Evolutionary conservation across 352 stramenopile species (phyloP).

Genomic region (Elongisporangium prolatum): DNA sequence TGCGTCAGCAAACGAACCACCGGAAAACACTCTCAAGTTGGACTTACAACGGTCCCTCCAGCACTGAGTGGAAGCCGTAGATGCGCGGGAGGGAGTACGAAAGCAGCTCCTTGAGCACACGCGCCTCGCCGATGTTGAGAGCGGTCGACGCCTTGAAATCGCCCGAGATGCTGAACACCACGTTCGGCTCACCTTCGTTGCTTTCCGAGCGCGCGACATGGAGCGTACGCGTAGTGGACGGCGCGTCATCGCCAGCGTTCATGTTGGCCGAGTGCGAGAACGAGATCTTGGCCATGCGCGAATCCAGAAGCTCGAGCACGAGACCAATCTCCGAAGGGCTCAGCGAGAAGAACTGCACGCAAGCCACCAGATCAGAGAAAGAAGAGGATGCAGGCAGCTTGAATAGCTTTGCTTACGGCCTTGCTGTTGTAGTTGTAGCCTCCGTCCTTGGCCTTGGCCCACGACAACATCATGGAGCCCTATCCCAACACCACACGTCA

Average conservation of each 20-base stretch:
- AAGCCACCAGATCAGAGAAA: constrained; percentile 8
- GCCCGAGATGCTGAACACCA: constrained; percentile 55
- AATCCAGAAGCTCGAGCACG: constrained; percentile 73
- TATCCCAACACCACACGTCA: constrained; percentile 16
- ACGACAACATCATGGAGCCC: constrained; percentile 82
- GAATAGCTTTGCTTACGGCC: no score
- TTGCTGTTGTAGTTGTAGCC: constrained; percentile 84
- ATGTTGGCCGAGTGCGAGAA: constrained; percentile 78
- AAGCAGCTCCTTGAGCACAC: constrained; percentile 67
- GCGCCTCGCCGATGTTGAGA: constrained; percentile 67
- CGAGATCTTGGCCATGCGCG: constrained; percentile 53
- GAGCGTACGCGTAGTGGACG: constrained; percentile 41
- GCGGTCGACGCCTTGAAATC: constrained; percentile 45
- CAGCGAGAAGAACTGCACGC: constrained; percentile 72
- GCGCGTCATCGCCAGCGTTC: constrained; percentile 51
- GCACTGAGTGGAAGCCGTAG: constrained; percentile 69
- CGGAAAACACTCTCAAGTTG: not conserved
- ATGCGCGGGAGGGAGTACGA: constrained; percentile 73
- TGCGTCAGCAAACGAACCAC: not conserved
- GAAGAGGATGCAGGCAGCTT: not conserved
- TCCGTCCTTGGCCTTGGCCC: constrained; percentile 61
- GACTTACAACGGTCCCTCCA: constrained; percentile 68
- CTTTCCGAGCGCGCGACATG: constrained; percentile 35
- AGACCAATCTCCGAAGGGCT: constrained; percentile 73
- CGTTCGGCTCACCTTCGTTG: constrained; percentile 40